Conservation (phyloP, 768 basidiomycete genomes). For the Amanita fuliginea region DNA sequence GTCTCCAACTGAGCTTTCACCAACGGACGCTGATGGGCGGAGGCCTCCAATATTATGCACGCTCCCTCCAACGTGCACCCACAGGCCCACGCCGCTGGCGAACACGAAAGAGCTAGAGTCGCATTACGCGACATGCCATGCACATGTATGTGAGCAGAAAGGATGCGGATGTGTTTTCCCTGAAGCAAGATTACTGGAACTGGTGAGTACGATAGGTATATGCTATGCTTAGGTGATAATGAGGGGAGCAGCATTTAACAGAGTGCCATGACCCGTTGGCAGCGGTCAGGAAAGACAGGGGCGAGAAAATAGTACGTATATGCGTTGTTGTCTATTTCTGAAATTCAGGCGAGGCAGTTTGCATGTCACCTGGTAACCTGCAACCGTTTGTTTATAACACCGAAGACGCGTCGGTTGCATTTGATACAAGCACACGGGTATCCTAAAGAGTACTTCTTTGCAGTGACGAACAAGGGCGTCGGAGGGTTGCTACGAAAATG, state of each 20-base stretch:
- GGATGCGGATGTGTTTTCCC: slow-evolving; percentile 80
- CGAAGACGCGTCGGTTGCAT: slow-evolving; percentile 70
- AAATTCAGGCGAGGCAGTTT: slow-evolving; percentile 35
- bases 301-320: slow-evolving; percentile 70
- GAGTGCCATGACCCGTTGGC: slow-evolving; percentile 86
- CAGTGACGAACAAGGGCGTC: slow-evolving; percentile 85
- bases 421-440: slow-evolving; percentile 74
- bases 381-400: slow-evolving; percentile 50
- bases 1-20: slow-evolving; percentile 3
- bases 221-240: not conserved
- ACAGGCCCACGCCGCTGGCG: slow-evolving; percentile 49
- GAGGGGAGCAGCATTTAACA: slow-evolving; percentile 50
- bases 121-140: slow-evolving; percentile 78
- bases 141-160: slow-evolving; percentile 64
- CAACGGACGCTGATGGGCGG: not conserved
- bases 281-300: slow-evolving; percentile 63
- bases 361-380: slow-evolving; percentile 64
- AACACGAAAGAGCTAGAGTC: slow-evolving; percentile 63
- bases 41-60: slow-evolving; percentile 47
- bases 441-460: slow-evolving; percentile 86
- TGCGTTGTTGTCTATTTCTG: slow-evolving; percentile 5
- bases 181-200: slow-evolving; percentile 62
- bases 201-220: slow-evolving; percentile 42
- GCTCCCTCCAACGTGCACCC: slow-evolving; percentile 77
- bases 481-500: slow-evolving; percentile 69